These are phyloP conservation scores for Corymbia citriodora DNA, from an alignment of 441 rosid species.

Conservation along the genomic window DNA sequence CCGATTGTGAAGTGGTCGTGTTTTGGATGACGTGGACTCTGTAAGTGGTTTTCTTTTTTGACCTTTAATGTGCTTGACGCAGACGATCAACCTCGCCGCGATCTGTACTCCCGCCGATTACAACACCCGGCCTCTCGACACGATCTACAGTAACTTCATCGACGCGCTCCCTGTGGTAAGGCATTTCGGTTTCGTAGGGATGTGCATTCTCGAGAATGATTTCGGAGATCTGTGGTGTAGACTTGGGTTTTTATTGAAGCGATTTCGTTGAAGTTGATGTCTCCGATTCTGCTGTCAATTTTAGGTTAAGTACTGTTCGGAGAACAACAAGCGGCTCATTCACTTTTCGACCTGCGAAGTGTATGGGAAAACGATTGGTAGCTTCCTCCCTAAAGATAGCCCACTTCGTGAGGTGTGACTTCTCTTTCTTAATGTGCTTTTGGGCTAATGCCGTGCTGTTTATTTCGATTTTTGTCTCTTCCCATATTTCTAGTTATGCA, in stretches of 20 bases:
- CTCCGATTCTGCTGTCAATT: neutral
- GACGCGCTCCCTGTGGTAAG: constrained; percentile 98
- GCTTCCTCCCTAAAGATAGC: constrained; percentile 91
- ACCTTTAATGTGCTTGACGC: neutral
- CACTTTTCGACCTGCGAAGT: constrained; percentile 99
- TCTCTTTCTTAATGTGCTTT: constrained; percentile 8
- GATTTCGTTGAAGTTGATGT: neutral
- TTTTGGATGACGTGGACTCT: neutral
- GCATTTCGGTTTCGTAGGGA: neutral
- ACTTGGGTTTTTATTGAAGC: neutral
- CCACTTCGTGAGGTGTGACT: constrained; percentile 82
- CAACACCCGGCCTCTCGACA: constrained; percentile 96
- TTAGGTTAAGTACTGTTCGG: constrained; percentile 95
- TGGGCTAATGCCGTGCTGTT: neutral
- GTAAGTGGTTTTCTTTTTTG: neutral
- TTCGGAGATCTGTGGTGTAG: neutral
- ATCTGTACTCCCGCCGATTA: constrained; percentile 99
- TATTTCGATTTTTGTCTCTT: neutral
- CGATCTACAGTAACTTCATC: constrained; percentile 95
- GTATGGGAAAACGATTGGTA: constrained; percentile 93
- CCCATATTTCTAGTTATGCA: neutral
- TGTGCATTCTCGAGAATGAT: neutral
- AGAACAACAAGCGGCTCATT: constrained; percentile 89
- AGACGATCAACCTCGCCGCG: constrained; percentile 96
- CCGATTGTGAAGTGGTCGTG: neutral